Evolutionary conservation across 1,284 basidiomycete species (phyloP), one percentile per base, ranked within the genome.

Genomic region (Mycosarcoma maydis): DNA sequence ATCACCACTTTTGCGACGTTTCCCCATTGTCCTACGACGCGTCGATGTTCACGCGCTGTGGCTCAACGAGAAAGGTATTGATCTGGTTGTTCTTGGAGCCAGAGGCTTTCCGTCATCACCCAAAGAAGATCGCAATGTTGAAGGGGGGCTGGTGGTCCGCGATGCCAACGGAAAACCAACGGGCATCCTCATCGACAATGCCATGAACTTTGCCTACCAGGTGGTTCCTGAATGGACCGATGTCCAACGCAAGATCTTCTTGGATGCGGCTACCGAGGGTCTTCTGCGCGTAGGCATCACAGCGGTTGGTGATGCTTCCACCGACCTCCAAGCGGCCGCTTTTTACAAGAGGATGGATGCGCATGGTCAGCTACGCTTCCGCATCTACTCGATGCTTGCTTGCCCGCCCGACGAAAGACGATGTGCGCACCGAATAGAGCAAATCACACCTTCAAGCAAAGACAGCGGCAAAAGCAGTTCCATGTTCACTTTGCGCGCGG

Each of bases 21-120:
- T 71, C 13, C 47, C 54, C 8, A 55, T 66, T 17, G 19, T 48
- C 1, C 45, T 73, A 4, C 45, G 61, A 4, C 44, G 62, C 0
- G 33, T 94, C 2, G 93, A 96, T 75, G 88, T 86, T 0, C 93
- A 96, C 77, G 92, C 92, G 0, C 83, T 87, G 16, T 96, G 93
- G 93, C 89, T 94, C 5, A 92, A 90, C 8, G 82, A 73, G 1
- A 70, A 86, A 1, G 87, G 91, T 0, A 82, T 94, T 2, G 51
- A 60, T 9, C 36, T 49, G 22, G 52, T 74, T 6, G 23, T 54
- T 5, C 17, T 32, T 9, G 34, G 43, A 6, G 62, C 61, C 75
- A 88, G 14, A 85, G 40, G 53, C 0, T 58, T 82, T 4, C 76
- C 76, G 0, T 26, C 22, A 1, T 42, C 50, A 3, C 55, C 47